A percentile compares a stretch with the other conserved stretches of the same genome.
These are phyloP conservation scores for Auriculariales sp. DNA, from an alignment of 768 basidiomycete species.

Conservation along the genomic window DNA sequence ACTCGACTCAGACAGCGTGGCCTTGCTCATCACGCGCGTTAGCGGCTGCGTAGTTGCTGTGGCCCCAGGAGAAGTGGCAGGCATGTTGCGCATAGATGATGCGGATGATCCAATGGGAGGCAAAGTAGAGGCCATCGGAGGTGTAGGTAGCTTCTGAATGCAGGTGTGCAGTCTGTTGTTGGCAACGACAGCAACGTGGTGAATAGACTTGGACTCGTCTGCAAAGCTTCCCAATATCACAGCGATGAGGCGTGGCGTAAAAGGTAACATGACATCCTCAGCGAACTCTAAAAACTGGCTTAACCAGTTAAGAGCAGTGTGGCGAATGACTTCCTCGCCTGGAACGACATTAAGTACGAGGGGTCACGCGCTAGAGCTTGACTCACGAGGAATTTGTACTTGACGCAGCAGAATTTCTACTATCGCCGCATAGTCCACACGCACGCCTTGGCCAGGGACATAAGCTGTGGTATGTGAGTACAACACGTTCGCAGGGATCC, in stretches of 20 bases:
- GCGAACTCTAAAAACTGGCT: conserved; percentile 79
- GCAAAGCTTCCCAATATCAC: conserved; percentile 91
- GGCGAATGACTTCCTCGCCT: conserved; percentile 94
- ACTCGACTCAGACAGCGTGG: conserved; percentile 1
- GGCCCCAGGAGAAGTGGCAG: conserved; percentile 7
- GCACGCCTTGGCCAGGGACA: conserved; percentile 89
- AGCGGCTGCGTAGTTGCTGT: conserved; percentile 1
- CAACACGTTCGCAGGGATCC: too few relatives aligned
- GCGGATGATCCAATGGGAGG: not conserved
- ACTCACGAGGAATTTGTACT: conserved; percentile 68
- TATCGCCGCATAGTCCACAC: conserved; percentile 80
- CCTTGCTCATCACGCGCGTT: not conserved
- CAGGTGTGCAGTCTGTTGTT: conserved; percentile 76
- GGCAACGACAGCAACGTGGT: conserved; percentile 70
- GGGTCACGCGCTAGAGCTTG: not conserved
- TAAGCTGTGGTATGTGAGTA: conserved; percentile 78
- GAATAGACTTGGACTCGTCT: conserved; percentile 79
- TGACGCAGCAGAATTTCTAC: conserved; percentile 88
- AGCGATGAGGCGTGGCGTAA: conserved; percentile 84
- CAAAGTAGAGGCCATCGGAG: conserved; percentile 27
- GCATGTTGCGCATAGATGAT: conserved; percentile 3
- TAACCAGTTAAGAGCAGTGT: conserved; percentile 87
- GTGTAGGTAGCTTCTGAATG: conserved; percentile 72
- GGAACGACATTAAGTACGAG: too few relatives aligned
- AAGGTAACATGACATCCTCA: conserved; percentile 85